phyloP scores from a whole-genome alignment of 768 basidiomycete species.

The Tylopilus vinaceipallidus region DNA sequence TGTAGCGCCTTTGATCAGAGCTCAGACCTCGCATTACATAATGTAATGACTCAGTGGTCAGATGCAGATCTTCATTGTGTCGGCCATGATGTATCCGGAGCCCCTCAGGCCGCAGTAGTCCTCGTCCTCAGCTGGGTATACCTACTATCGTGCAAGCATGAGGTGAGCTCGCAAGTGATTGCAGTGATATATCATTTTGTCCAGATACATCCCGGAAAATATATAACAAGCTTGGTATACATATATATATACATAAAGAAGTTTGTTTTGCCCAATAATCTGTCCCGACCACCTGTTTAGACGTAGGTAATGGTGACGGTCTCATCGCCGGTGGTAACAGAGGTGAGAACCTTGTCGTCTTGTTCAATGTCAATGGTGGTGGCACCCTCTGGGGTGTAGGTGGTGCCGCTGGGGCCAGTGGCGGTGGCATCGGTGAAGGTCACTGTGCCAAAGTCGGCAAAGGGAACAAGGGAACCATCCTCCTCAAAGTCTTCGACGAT shows the following conservation, averaged over 20 bases:
- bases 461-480: conserved; percentile 1
- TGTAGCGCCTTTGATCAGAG: no score
- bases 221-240: not conserved
- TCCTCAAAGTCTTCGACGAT: conserved; percentile 21
- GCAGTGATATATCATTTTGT: not conserved
- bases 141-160: no score
- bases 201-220: not conserved
- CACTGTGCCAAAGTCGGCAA: conserved; percentile 22
- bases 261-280: not conserved
- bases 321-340: conserved; percentile 1
- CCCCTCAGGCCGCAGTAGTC: no score
- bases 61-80: no score
- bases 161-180: not conserved
- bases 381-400: conserved; percentile 14
- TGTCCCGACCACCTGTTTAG: not conserved
- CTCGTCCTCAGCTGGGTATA: no score
- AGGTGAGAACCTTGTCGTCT: conserved; percentile 9
- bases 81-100: no score
- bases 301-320: conserved; percentile 6
- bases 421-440: conserved; percentile 10
- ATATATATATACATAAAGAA: no score
- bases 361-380: conserved; percentile 14
- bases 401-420: not conserved
- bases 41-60: no score
- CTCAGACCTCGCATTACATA: no score